Base-by-base conservation (phyloP, 371 early-diverging fungal genomes). In the Mucor mucedo region DNA sequence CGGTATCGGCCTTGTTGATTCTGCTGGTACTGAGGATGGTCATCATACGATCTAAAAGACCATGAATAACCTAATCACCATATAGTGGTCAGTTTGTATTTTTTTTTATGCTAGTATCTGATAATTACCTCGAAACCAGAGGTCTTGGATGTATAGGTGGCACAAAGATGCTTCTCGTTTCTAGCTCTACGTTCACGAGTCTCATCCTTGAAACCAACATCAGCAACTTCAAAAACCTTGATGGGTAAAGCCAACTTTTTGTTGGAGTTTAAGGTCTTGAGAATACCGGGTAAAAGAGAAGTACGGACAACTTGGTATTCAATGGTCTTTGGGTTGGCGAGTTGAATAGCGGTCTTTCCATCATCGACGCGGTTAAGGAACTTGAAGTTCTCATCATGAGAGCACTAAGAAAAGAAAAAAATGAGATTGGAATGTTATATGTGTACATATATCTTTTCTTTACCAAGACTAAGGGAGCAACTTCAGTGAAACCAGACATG, bases 301-400 rank as follows among this genome's bases (percentile, higher is more conserved):
- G 96, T 95, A 58, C 99, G 92, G 40, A 98, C 95, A 11, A 96
- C 97, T 77, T 97, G 92, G 78, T 93, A 98, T 74, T 99, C 99
- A 29, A 85, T 70, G 2, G 98, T 96, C 84, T 95, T 95, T 60
- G 99, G 99, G 77, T 99, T 99, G n/a, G 91, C 87, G 32, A 99
- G 83, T 59, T 89, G 83, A 55, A 99, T 93, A 2, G 96, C 98
- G 52, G 88, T 88, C 48, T 78, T 87, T 55, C 89, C 87, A 55
- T 87, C 87, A 69, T 95, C 94, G 38, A 66, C 75, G 65, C 89
- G 86, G 59, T 92, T 91, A 66, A 99, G 83, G 84, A 82, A 88
- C 48, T 89, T 88, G 77, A 94, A 98, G 86, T 95, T 97, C 79
- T 98, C 97, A 65, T 96, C 95, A 66, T 96, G 94, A 57, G 98